Conservation (phyloP, 75 land plant species). For the Chamaecyparis obtusa region DNA sequence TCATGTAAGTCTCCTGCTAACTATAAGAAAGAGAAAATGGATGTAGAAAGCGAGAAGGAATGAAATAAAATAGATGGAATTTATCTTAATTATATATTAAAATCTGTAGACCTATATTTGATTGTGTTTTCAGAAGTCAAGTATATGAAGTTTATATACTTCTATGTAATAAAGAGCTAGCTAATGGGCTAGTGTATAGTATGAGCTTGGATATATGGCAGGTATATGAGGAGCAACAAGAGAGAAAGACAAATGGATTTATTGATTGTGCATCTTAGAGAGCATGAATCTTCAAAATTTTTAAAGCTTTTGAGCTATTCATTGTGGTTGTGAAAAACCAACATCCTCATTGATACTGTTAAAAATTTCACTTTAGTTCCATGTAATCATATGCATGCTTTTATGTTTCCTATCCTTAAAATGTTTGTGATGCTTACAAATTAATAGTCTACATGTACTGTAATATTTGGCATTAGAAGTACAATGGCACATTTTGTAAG, state of each 20-base stretch:
- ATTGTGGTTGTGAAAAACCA: background rate
- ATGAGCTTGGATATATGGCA: conserved; percentile 4
- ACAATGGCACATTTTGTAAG: background rate
- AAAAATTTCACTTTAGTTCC: too few species aligned
- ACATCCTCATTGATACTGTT: background rate
- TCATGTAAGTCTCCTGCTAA: background rate
- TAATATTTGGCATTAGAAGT: background rate
- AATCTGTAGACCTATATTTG: background rate
- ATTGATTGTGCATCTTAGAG: background rate
- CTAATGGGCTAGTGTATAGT: background rate
- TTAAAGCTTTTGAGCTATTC: background rate
- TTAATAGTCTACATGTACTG: background rate
- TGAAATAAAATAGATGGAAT: background rate
- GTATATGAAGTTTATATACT: background rate
- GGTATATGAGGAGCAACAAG: background rate
- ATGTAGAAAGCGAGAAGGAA: background rate
- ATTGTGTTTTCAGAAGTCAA: background rate
- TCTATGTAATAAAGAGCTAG: background rate
- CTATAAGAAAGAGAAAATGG: background rate
- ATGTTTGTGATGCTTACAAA: background rate
- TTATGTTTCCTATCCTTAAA: background rate
- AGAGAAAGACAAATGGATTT: background rate
- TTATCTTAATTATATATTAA: background rate
- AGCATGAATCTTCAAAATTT: background rate
- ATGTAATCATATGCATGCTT: background rate